Conservation (phyloP, 2,329 filamentous ascomycete genomes). For the Colletotrichum phormii region DNA sequence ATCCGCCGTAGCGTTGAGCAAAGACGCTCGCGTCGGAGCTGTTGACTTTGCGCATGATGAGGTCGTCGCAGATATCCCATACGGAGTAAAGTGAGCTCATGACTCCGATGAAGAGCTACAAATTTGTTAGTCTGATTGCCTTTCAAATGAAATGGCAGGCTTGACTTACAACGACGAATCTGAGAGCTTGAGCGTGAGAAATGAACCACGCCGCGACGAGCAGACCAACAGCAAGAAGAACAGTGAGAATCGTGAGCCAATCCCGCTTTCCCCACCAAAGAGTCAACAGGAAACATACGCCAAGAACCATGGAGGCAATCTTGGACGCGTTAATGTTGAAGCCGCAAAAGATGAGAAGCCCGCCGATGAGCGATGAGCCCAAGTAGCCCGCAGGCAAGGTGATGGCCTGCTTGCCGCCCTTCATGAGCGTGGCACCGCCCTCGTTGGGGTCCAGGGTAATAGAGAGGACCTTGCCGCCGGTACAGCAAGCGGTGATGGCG, state of each 20-base stretch:
- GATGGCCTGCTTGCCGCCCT: slow-evolving; percentile 75
- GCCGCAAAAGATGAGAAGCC: slow-evolving; percentile 81
- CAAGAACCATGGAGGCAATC: slow-evolving; percentile 79
- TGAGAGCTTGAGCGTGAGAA: slow-evolving; percentile 76
- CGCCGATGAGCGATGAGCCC: slow-evolving; percentile 81
- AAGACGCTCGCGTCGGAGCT: slow-evolving; percentile 84
- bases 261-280: slow-evolving; percentile 85
- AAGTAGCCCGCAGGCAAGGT: slow-evolving; percentile 84
- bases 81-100: slow-evolving; percentile 85
- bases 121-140: background rate
- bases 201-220: slow-evolving; percentile 85
- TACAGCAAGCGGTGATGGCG: slow-evolving; percentile 77
- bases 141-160: background rate
- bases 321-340: slow-evolving; percentile 87
- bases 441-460: slow-evolving; percentile 81
- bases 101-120: slow-evolving; percentile 81
- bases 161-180: slow-evolving; percentile 73
- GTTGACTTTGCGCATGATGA: slow-evolving; percentile 85
- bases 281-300: slow-evolving; percentile 80
- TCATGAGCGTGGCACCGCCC: slow-evolving; percentile 80
- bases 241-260: slow-evolving; percentile 80
- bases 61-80: slow-evolving; percentile 88
- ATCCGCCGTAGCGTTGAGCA: slow-evolving; percentile 81
- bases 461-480: slow-evolving; percentile 78
- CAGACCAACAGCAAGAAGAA: slow-evolving; percentile 77